These are phyloP conservation scores for Decorospora gaudefroyi DNA, from an alignment of 2,329 filamentous ascomycete genomes.

Conservation along the genomic window DNA sequence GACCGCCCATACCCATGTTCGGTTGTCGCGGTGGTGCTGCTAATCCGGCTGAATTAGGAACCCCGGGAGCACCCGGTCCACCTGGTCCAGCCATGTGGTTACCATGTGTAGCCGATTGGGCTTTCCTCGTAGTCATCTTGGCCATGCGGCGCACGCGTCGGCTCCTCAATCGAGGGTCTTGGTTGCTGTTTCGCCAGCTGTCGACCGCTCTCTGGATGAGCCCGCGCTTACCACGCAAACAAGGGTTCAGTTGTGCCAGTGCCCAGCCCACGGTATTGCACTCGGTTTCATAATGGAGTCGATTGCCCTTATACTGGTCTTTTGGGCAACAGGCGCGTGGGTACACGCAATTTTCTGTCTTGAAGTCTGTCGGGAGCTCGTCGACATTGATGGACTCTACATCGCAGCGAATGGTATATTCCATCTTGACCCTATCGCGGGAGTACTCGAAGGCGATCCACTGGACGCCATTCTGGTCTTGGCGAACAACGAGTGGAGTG, in stretches of 20 bases:
- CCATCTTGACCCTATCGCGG: conserved; percentile 96
- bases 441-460: conserved; percentile 99
- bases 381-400: conserved; percentile 96
- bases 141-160: conserved; percentile 91
- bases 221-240: conserved; percentile 88
- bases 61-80: conserved; percentile 64
- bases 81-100: conserved; percentile 70
- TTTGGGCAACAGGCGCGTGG: conserved; percentile 92
- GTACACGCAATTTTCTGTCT: conserved; percentile 97
- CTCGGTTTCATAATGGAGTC: conserved; percentile 94
- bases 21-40: conserved; percentile 63
- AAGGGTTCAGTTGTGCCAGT: conserved; percentile 87
- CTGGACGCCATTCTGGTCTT: conserved; percentile 95
- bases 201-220: conserved; percentile 96
- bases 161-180: conserved; percentile 88
- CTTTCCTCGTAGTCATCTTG: conserved; percentile 89
- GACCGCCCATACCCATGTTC: conserved; percentile 68
- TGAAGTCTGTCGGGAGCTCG: conserved; percentile 83
- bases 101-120: conserved; percentile 62
- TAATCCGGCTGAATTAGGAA: conserved; percentile 68
- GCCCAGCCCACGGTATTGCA: conserved; percentile 99
- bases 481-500: conserved; percentile 88
- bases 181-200: conserved; percentile 99
- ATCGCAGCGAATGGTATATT: conserved; percentile 97
- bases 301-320: conserved; percentile 94